phyloP scores from a whole-genome alignment of 2,329 filamentous ascomycete genomes.

The Ophiostoma sp. region DNA sequence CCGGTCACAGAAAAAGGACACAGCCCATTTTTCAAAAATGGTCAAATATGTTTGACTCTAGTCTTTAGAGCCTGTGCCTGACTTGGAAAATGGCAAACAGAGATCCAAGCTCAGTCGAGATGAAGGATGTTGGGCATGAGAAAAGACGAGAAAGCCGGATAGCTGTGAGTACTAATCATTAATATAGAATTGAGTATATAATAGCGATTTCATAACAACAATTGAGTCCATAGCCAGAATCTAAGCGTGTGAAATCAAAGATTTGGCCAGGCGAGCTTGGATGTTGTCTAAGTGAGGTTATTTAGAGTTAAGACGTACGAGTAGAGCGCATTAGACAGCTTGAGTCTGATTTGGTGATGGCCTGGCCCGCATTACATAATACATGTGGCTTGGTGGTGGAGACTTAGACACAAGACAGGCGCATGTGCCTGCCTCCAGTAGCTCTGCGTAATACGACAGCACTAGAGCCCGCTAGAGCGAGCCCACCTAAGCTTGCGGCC shows the following conservation, averaged over 20 bases:
- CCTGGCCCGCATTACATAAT: background rate
- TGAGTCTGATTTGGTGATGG: background rate
- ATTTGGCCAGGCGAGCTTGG: background rate
- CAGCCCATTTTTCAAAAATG: too few species aligned
- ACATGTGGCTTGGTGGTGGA: background rate
- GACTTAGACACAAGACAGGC: background rate
- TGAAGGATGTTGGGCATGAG: too few species aligned
- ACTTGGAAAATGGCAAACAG: background rate
- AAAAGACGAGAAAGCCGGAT: too few species aligned
- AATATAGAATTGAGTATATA: too few species aligned
- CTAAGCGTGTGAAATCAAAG: background rate
- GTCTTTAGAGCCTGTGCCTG: background rate
- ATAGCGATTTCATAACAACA: too few species aligned
- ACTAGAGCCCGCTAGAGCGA: slow-evolving; percentile 1
- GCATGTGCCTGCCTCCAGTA: slow-evolving; percentile 6
- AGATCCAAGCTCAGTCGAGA: too few species aligned
- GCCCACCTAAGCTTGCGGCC: slow-evolving; percentile 11
- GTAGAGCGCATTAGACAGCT: background rate
- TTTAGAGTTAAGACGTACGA: background rate
- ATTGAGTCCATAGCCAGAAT: background rate
- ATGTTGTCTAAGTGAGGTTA: background rate
- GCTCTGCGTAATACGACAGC: slow-evolving; percentile 10
- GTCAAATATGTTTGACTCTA: too few species aligned
- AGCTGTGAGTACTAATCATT: too few species aligned
- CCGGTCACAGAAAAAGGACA: too few species aligned